phyloP scores from a whole-genome alignment of 768 basidiomycete genomes.

The Leccinum truebloodii region DNA sequence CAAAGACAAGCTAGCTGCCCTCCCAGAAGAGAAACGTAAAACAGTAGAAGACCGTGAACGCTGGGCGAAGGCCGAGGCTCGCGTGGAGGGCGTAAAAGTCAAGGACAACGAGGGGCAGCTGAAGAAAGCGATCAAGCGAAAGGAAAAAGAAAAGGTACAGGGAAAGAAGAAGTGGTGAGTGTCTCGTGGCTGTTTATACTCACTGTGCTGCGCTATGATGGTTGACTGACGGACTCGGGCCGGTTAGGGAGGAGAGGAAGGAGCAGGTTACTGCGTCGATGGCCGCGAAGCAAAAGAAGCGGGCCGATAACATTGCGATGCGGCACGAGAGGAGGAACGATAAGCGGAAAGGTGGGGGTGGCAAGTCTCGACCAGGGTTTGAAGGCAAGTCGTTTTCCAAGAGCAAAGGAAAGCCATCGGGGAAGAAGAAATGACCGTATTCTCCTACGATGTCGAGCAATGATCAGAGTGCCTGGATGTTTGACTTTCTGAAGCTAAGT shows the following conservation, averaged over 20 bases:
- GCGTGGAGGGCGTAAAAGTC: conserved; percentile 89
- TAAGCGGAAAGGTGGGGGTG: conserved; percentile 52
- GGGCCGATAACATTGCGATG: conserved; percentile 85
- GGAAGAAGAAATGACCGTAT: conserved; percentile 25
- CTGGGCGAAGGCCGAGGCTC: conserved; percentile 88
- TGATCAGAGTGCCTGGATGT: not conserved
- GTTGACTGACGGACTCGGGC: not conserved
- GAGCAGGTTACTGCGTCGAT: conserved; percentile 70
- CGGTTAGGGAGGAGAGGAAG: conserved; percentile 82
- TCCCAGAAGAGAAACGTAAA: conserved; percentile 85
- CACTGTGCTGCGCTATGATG: not conserved
- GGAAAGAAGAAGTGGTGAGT: conserved; percentile 83
- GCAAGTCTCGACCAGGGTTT: conserved; percentile 80
- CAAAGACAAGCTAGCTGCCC: conserved; percentile 70
- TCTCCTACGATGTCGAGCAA: not conserved
- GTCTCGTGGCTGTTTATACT: no score
- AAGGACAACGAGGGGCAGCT: conserved; percentile 80
- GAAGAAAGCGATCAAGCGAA: conserved; percentile 92
- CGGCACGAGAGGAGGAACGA: conserved; percentile 75
- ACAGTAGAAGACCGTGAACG: conserved; percentile 77
- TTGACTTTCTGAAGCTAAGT: not conserved
- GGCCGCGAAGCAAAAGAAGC: conserved; percentile 89
- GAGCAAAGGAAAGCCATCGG: conserved; percentile 36
- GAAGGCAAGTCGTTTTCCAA: conserved; percentile 83
- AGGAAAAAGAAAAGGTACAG: conserved; percentile 89